Evolutionary conservation across 805 yeast genomes (phyloP).

Genomic region (Candida bentonensis): DNA sequence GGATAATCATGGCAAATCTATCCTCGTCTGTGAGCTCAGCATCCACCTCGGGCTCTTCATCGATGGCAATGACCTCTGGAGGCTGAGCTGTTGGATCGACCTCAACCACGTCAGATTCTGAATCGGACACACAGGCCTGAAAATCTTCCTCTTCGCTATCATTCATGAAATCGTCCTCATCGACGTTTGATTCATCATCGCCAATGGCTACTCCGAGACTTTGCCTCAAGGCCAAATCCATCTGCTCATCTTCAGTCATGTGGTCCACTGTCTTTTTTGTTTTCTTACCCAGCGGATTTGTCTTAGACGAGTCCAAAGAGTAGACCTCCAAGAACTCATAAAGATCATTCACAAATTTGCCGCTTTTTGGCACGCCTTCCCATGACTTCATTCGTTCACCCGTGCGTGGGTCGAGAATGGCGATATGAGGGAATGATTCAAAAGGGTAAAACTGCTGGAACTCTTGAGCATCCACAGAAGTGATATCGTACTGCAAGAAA

Average conservation of each 20-base stretch:
- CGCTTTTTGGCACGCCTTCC: slow-evolving; percentile 48
- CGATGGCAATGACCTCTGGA: slow-evolving; percentile 10
- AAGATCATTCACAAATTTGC: slow-evolving; percentile 52
- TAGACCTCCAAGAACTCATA: slow-evolving; percentile 47
- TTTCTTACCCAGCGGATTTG: slow-evolving; percentile 39
- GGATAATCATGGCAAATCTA: slow-evolving; percentile 33
- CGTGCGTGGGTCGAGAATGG: slow-evolving; percentile 87
- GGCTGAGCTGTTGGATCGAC: slow-evolving; percentile 13
- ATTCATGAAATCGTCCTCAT: slow-evolving; percentile 19
- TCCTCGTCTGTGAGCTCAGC: slow-evolving; percentile 26
- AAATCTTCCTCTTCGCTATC: slow-evolving; percentile 10
- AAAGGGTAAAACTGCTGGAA: slow-evolving; percentile 65
- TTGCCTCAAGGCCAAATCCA: slow-evolving; percentile 58
- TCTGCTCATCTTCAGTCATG: slow-evolving; percentile 74
- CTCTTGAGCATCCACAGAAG: slow-evolving; percentile 57
- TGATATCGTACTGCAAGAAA: slow-evolving; percentile 74
- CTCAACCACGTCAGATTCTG: slow-evolving; percentile 7
- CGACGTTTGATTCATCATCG: slow-evolving; percentile 18
- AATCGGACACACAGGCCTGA: not conserved
- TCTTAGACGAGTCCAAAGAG: slow-evolving; percentile 47
- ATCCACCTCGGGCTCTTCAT: slow-evolving; percentile 10
- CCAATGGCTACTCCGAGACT: slow-evolving; percentile 30
- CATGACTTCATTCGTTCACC: slow-evolving; percentile 79
- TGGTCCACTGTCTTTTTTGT: slow-evolving; percentile 45
- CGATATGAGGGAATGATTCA: slow-evolving; percentile 65